phyloP scores from a whole-genome alignment of 495 filamentous ascomycete species.

The Parathielavia hyrcaniae region DNA sequence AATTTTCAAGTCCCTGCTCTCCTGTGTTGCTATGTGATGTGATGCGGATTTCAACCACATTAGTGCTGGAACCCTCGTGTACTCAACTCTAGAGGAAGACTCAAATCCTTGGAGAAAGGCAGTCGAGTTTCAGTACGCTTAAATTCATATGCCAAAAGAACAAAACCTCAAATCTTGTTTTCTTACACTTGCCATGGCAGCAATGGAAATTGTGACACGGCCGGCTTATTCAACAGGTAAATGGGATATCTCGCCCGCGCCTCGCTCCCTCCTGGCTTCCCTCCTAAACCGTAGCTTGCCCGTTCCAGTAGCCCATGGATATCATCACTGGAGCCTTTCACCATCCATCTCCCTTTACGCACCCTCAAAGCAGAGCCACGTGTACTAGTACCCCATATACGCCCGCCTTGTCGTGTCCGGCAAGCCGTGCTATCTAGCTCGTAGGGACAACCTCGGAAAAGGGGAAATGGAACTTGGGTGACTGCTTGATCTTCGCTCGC shows the following conservation, averaged over 20 bases:
- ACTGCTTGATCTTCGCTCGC: too few species aligned
- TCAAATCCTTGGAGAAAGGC: too few species aligned
- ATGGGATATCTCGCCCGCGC: slow-evolving; percentile 12
- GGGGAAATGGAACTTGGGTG: too few species aligned
- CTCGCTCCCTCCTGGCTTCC: not conserved
- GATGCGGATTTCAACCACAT: not conserved
- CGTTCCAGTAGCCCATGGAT: not conserved
- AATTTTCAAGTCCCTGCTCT: not conserved
- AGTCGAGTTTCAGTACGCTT: not conserved
- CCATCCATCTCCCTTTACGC: not conserved
- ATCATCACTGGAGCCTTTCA: not conserved
- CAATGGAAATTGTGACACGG: slow-evolving; percentile 11
- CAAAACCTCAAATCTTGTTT: not conserved
- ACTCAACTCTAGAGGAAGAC: too few species aligned
- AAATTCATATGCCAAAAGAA: not conserved
- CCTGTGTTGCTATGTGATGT: not conserved
- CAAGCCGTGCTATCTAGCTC: too few species aligned
- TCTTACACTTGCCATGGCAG: slow-evolving; percentile 7
- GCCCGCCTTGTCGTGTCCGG: too few species aligned
- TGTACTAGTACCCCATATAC: too few species aligned
- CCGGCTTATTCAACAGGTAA: not conserved
- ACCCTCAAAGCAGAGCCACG: too few species aligned
- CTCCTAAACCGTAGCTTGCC: not conserved
- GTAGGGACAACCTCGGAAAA: too few species aligned
- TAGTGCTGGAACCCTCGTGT: too few species aligned